A percentile compares a stretch with the other conserved stretches of the same genome.
These are phyloP conservation scores for Suillus americanus DNA, from an alignment of 768 basidiomycete genomes.

Conservation along the genomic window DNA sequence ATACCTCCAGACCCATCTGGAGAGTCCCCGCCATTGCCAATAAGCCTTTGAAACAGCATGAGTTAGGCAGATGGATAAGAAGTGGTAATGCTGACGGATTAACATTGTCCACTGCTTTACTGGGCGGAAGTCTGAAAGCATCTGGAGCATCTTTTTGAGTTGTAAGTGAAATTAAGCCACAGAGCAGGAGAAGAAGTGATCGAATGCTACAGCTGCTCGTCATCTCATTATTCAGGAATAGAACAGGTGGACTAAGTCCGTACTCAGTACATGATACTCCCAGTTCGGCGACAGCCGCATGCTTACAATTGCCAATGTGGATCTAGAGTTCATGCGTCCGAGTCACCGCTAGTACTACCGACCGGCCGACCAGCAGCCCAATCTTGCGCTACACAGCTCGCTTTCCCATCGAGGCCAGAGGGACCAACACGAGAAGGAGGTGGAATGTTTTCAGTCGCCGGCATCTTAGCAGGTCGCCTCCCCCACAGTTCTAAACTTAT, in stretches of 20 bases:
- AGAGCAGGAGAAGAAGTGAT: constrained; percentile 18
- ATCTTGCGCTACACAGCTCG: background rate
- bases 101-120: constrained; percentile 44
- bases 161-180: constrained; percentile 15
- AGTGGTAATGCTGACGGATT: constrained; percentile 38
- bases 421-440: background rate
- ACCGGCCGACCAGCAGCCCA: background rate
- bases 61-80: background rate
- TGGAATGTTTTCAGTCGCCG: background rate
- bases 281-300: background rate
- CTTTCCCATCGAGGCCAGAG: background rate
- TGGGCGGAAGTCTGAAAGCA: constrained; percentile 28
- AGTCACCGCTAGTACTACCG: background rate
- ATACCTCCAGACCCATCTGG: constrained; percentile 75
- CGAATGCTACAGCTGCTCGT: constrained; percentile 5
- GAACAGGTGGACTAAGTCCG: background rate
- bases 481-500: background rate
- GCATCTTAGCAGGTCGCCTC: background rate
- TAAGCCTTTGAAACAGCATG: constrained; percentile 39
- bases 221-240: constrained; percentile 5
- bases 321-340: background rate
- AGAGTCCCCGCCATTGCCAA: constrained; percentile 71
- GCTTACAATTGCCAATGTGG: background rate
- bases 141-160: constrained; percentile 6
- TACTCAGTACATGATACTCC: background rate